A percentile compares a stretch with the other conserved stretches of the same genome.
These are phyloP conservation scores for Fraxinus latifolia DNA, from an alignment of 305 asterid species.

Conservation along the genomic window DNA sequence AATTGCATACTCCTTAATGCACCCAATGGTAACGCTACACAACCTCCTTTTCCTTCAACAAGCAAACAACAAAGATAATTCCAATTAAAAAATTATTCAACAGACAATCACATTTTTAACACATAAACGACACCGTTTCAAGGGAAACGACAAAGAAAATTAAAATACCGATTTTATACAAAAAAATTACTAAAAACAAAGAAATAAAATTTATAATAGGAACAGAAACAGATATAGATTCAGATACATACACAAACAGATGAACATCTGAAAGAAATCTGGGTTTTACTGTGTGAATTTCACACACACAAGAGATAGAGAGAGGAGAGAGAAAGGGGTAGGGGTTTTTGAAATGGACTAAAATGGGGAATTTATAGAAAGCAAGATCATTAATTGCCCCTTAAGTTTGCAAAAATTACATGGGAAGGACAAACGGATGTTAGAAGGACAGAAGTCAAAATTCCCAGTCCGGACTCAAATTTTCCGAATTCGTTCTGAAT, in stretches of 20 bases:
- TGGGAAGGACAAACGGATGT: not conserved
- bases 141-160: not conserved
- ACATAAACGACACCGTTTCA: not conserved
- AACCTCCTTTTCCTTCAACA: not conserved
- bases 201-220: not conserved
- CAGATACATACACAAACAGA: not conserved
- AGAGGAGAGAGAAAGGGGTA: not conserved
- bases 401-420: slow-evolving; percentile 16
- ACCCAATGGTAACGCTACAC: not conserved
- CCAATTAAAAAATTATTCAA: not conserved
- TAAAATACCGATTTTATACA: not conserved
- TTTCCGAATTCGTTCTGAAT: no score
- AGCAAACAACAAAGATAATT: not conserved
- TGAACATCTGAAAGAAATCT: not conserved
- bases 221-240: not conserved
- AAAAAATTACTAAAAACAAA: not conserved
- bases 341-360: not conserved
- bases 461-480: no score
- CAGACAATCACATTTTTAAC: not conserved
- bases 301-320: not conserved
- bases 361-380: slow-evolving; percentile 23
- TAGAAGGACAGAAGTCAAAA: no score
- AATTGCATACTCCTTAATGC: slow-evolving; percentile 3
- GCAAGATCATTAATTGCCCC: not conserved
- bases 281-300: not conserved